Conservation (phyloP, 208 protist genomes). For the Entamoeba invadens region DNA sequence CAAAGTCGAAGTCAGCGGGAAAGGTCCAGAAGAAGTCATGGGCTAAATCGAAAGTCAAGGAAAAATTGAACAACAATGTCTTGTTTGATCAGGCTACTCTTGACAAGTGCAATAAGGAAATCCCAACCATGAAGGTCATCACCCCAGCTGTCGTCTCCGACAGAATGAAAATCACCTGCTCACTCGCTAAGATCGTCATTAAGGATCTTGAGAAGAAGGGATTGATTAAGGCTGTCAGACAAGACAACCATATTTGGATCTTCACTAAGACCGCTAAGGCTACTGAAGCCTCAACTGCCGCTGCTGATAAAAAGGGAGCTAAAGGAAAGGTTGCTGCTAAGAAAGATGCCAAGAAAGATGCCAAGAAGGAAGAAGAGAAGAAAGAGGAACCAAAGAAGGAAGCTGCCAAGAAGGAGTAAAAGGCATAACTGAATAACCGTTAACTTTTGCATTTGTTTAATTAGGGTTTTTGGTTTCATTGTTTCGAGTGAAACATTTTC, state of each 20-base stretch:
- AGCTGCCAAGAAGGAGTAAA: too few species aligned
- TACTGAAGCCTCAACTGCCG: neutral
- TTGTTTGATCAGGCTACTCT: conserved; percentile 30
- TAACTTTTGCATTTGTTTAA: too few species aligned
- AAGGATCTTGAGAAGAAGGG: conserved; percentile 18
- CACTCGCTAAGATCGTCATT: conserved; percentile 21
- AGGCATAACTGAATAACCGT: too few species aligned
- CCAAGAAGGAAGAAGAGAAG: too few species aligned
- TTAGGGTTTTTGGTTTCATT: too few species aligned
- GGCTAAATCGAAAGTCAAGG: conserved; percentile 29
- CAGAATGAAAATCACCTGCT: conserved; percentile 22
- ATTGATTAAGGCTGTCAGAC: conserved; percentile 17
- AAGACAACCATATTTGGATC: conserved; percentile 14
- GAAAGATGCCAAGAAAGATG: too few species aligned
- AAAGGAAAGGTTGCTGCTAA: too few species aligned
- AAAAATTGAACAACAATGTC: conserved; percentile 30
- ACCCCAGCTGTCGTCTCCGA: conserved; percentile 28
- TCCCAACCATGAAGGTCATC: conserved; percentile 27
- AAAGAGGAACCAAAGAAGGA: too few species aligned
- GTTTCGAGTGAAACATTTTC: too few species aligned
- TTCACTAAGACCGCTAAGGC: conserved; percentile 13
- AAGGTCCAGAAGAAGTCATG: neutral
- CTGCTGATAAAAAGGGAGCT: neutral
- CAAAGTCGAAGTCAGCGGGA: neutral
- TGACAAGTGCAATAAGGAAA: conserved; percentile 29